Base-by-base conservation (phyloP, 2,329 filamentous ascomycete species). In the Xylaria sp. region DNA sequence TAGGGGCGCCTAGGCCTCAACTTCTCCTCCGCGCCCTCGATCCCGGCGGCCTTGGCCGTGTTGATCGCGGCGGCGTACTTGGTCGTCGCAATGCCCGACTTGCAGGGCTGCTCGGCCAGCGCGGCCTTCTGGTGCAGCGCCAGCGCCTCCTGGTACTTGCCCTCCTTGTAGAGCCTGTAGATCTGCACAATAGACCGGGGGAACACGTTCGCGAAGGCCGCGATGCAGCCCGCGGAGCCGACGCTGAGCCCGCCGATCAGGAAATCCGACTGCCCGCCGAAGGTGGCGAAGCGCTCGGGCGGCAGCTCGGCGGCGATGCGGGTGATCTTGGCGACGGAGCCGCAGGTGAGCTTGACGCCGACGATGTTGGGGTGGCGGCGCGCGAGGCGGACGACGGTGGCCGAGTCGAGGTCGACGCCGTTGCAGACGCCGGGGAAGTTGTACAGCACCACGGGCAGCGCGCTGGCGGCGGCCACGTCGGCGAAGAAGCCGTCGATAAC, bases 241-340 rank as follows among this genome's bases (percentile, higher is more conserved):
- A 83, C 82, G 1, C 81, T 80, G 33, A 90, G 73, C 0, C 84
- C 85, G 2, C 85, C 85, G 49, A 90, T 77, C 23, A 92, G 74
- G 73, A 90, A 92, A 70, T 93, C 90, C 1, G 85, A 86, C 76
- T 92, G 89, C 0, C 90, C 90, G 0, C 88, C 89, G 69, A 86
- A 92, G 0, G 87, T 84, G 1, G 88, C 84, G 70, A 93, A 93
- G 10, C 81, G 74, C 2, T 83, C 79, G 0, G 82, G 74, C 0
- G 81, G 74, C 60, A 90, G 76, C 17, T 77, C 76, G 33, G 80
- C 82, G 1, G 82, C 77, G 3, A 87, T 74, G 3, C 85, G 79
- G 13, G 83, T 84, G 67, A 86, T 85, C 74, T 88, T 88, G 37
- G 82, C 85, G 19, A 87, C 84, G 40, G 81, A 83, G 1, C 80